Conservation (phyloP, 257 asterid species). For the Gentiana straminea region DNA sequence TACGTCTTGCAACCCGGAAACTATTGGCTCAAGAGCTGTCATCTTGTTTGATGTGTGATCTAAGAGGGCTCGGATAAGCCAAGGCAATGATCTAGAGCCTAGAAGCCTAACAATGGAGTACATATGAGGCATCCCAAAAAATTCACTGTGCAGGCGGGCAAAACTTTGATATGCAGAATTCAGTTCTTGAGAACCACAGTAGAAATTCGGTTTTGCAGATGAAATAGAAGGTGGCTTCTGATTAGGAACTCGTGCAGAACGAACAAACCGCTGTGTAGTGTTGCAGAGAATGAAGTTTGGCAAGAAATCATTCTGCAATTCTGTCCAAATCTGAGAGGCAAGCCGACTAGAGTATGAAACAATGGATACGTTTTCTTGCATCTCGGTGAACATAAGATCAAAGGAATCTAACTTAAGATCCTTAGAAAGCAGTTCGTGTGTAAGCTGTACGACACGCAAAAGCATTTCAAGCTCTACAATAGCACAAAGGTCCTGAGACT, state of each 20-base stretch:
- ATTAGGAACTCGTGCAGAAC: constrained; percentile 73
- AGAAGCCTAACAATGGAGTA: constrained; percentile 72
- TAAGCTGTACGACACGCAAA: constrained; percentile 58
- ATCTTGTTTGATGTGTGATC: constrained; percentile 93
- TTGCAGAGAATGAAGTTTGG: constrained; percentile 93
- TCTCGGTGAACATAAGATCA: constrained; percentile 73
- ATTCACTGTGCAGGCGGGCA: constrained; percentile 83
- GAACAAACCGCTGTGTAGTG: constrained; percentile 95
- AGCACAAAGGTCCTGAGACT: constrained; percentile 92
- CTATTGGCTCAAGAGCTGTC: constrained; percentile 78
- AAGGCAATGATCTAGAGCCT: constrained; percentile 94
- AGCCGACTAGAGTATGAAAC: constrained; percentile 96
- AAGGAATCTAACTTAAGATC: constrained; percentile 80
- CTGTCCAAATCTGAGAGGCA: constrained; percentile 96
- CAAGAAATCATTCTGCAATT: constrained; percentile 95
- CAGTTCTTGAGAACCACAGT: constrained; percentile 61
- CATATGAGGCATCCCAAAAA: constrained; percentile 96
- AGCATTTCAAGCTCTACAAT: constrained; percentile 92
- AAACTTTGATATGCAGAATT: constrained; percentile 91
- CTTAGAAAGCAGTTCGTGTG: constrained; percentile 75
- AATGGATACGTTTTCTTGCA: constrained; percentile 94
- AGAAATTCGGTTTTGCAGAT: constrained; percentile 81
- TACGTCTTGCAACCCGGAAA: constrained; percentile 77
- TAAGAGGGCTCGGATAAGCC: constrained; percentile 92
- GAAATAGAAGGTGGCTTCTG: constrained; percentile 88